phyloP scores from a whole-genome alignment of 345 rosid species.

The sweet orange (Citrus sinensis) region DVS_A1.0 CM039163.1:11559501-11560000 shows the following conservation, averaged over 20 bases:
- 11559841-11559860: slow-evolving; percentile 36
- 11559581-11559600: slow-evolving; percentile 50
- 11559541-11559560: slow-evolving; percentile 61
- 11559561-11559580: slow-evolving; percentile 31
- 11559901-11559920: slow-evolving; percentile 29
- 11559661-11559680: slow-evolving; percentile 31
- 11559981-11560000: slow-evolving; percentile 38
- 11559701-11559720: slow-evolving; percentile 23
- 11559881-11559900: slow-evolving; percentile 35
- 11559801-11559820: neutral
- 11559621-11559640: slow-evolving; percentile 48
- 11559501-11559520: slow-evolving; percentile 43
- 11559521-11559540: slow-evolving; percentile 62
- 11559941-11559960: slow-evolving; percentile 20
- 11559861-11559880: slow-evolving; percentile 50
- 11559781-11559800: neutral
- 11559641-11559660: slow-evolving; percentile 46
- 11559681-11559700: slow-evolving; percentile 24
- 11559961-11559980: neutral
- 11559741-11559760: slow-evolving; percentile 19
- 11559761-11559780: slow-evolving; percentile 14
- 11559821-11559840: slow-evolving; percentile 36
- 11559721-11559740: neutral
- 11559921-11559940: slow-evolving; percentile 42
- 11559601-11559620: slow-evolving; percentile 26